Conservation (phyloP, 169 alveolate genomes). For the Eimeria necatrix region DNA sequence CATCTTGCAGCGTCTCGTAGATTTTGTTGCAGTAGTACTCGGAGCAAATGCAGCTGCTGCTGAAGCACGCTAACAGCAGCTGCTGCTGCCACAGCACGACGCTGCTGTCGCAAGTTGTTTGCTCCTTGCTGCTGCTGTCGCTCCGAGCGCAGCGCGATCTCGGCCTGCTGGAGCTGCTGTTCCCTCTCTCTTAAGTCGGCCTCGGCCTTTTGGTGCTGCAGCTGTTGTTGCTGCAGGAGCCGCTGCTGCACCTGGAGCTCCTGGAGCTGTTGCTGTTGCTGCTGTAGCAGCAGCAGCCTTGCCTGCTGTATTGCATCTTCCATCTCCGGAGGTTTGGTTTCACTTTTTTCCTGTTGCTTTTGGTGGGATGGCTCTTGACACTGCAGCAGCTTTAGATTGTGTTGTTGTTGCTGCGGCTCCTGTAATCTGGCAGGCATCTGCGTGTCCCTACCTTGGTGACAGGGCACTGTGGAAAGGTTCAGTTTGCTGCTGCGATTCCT, state of each 20-base stretch:
- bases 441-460: neutral
- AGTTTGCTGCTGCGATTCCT: neutral
- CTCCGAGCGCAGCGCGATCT: constrained; percentile 43
- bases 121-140: constrained; percentile 27
- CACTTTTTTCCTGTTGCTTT: constrained; percentile 3
- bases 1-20: constrained; percentile 47
- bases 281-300: constrained; percentile 39
- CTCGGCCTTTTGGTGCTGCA: constrained; percentile 29
- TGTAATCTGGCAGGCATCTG: neutral
- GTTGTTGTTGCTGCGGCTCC: neutral
- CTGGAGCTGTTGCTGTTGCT: neutral
- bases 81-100: constrained; percentile 42
- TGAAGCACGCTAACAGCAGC: constrained; percentile 26
- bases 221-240: constrained; percentile 57
- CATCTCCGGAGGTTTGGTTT: neutral
- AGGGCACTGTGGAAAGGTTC: neutral
- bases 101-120: neutral
- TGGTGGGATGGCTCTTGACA: neutral
- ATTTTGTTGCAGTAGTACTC: constrained; percentile 9
- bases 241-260: constrained; percentile 25
- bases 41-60: constrained; percentile 73
- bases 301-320: neutral
- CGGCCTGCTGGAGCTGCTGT: constrained; percentile 11
- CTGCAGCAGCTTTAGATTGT: neutral
- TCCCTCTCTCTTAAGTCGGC: neutral